Base-by-base conservation (phyloP, 2,329 filamentous ascomycete species). In the Arthrobotrys sinensis region DNA sequence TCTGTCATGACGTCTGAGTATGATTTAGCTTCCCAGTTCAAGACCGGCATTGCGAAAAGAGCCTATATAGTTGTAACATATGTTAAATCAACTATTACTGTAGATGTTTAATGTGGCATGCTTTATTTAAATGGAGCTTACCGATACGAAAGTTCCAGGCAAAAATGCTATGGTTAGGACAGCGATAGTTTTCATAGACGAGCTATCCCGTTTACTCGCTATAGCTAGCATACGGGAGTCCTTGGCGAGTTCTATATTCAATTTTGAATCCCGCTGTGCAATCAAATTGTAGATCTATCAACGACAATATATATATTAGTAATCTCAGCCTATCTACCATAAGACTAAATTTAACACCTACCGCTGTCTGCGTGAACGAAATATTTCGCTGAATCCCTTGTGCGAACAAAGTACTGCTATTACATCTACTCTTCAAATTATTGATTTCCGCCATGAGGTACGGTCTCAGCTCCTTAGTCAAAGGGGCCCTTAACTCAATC, bases 201-300 rank as follows among this genome's bases (percentile, higher is more conserved):
- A 67, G 19, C 70, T 67, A 36, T 75, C 70, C 19, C 63, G 62
- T 16, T 75, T 73, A 21, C 69, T 73, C 3, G 69, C 69, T 12
- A 60, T 60, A 14, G 69, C 69, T 21, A 73, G 10, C 38, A 57
- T 45, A 24, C 52, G 48, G 19, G 69, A 73, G 32, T 73, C 69
- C 43, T 48, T 66, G 2, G 69, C 69, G 19, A 73, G 48, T 14
- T 57, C 50, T n/a, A 73, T 57, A 12, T 73, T 73, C 1, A 73
- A 28, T 38, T 73, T 65, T 11, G 60, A 57, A 28, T 66, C 60
- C 10, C 62, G 16, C 24, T 73, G 69, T 12, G 69, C 62, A 8
- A 73, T 38, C 24, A 73, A 53, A 34, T 66, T 66, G 50, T 66
- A 73, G n/a, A 71, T 64, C 68, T 71, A 19, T 52, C 4, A 46